These are phyloP conservation scores for Ettlia oleoabundans DNA, from an alignment of 139 green algal species.

Conservation along the genomic window DNA sequence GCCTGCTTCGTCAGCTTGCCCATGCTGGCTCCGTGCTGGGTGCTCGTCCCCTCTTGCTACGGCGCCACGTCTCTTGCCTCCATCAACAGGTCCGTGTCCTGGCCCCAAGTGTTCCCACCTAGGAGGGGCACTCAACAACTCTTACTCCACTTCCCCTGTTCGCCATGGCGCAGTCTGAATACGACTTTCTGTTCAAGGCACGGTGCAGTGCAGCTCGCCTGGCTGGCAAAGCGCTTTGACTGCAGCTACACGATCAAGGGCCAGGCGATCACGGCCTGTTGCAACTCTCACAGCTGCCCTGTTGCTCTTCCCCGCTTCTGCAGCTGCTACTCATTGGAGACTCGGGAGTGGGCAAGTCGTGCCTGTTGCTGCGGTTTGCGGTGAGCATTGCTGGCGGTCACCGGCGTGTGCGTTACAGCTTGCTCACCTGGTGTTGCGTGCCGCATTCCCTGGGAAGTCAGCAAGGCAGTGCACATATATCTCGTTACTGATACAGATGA, in stretches of 20 bases:
- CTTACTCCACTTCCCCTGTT: not conserved
- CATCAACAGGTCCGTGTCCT: not conserved
- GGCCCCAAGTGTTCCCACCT: not conserved
- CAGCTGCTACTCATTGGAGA: conserved; percentile 97
- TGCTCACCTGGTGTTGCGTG: not conserved
- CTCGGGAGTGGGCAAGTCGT: conserved; percentile 96
- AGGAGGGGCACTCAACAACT: not conserved
- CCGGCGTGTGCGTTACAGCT: not conserved
- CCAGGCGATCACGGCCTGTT: not conserved
- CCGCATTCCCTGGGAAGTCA: not conserved
- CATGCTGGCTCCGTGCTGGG: too few relatives aligned
- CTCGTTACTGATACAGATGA: not conserved
- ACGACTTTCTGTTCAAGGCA: conserved; percentile 95
- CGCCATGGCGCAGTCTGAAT: conserved; percentile 47
- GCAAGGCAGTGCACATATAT: not conserved
- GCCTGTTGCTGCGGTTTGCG: conserved; percentile 95
- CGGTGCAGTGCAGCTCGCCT: not conserved
- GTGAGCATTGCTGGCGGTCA: conserved; percentile 50
- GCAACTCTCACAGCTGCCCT: not conserved
- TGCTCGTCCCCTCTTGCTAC: too few relatives aligned
- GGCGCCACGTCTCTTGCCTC: too few relatives aligned
- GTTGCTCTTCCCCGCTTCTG: conserved; percentile 15
- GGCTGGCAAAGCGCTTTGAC: not conserved
- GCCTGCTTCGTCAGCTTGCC: too few relatives aligned
- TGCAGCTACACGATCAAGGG: not conserved